These are phyloP conservation scores for Apophysomyces variabilis DNA, from an alignment of 371 early-diverging fungal species.

Conservation along the genomic window DNA sequence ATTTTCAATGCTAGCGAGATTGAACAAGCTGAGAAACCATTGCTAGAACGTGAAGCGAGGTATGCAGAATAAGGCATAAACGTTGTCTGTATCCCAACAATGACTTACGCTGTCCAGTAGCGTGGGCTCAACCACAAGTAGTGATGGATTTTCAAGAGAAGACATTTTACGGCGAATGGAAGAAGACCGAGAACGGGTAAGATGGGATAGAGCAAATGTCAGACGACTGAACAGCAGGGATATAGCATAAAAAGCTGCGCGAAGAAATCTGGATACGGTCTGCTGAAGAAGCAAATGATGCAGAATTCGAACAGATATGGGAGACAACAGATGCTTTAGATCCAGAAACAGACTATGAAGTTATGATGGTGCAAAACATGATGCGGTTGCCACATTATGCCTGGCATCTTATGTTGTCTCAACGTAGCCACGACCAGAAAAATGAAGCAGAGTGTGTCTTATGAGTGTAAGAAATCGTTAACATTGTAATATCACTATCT, in stretches of 20 bases:
- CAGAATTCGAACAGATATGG: constrained; percentile 71
- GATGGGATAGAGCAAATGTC: background rate
- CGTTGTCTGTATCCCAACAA: background rate
- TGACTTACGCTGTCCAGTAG: background rate
- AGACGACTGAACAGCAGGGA: background rate
- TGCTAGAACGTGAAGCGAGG: constrained; percentile 49
- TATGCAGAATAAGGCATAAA: constrained; percentile 12
- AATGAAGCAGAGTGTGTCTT: constrained; percentile 1
- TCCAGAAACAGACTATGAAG: constrained; percentile 64
- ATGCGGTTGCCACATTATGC: constrained; percentile 57
- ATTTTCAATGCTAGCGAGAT: constrained; percentile 46
- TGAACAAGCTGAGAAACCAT: constrained; percentile 55
- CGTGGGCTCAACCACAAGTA: background rate
- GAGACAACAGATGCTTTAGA: constrained; percentile 63
- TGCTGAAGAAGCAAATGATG: constrained; percentile 57
- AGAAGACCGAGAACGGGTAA: constrained; percentile 77
- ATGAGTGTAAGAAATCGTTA: constrained; percentile 5
- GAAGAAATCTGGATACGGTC: constrained; percentile 81
- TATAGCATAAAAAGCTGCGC: constrained; percentile 69
- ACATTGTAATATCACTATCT: constrained; percentile 1
- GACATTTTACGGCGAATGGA: constrained; percentile 80
- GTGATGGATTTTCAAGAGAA: constrained; percentile 55
- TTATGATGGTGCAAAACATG: constrained; percentile 63
- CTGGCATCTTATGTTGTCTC: constrained; percentile 32
- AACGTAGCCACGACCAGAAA: constrained; percentile 8